Conservation (phyloP, 129 eudicot genomes). For the Rutidosis leptorrhynchoides region DNA sequence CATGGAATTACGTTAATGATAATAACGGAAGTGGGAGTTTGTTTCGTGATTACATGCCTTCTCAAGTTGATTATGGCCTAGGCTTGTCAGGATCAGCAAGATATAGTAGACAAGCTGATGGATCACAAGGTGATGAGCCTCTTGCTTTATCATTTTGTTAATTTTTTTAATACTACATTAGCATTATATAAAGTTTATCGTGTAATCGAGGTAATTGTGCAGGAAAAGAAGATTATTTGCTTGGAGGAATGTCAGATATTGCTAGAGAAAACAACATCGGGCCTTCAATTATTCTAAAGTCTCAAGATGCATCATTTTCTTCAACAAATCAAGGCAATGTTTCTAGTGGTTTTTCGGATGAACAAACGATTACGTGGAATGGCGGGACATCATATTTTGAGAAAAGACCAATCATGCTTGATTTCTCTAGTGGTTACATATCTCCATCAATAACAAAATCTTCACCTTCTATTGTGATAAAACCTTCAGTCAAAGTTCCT, state of each 20-base stretch:
- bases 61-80: conserved; percentile 52
- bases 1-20: conserved; percentile 4
- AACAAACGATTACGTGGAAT: conserved; percentile 22
- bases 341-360: conserved; percentile 32
- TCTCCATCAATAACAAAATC: conserved; percentile 33
- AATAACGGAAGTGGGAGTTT: conserved; percentile 8
- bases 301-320: conserved; percentile 30
- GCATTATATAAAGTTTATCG: neutral
- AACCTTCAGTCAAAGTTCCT: conserved; percentile 29
- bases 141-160: neutral
- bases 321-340: conserved; percentile 16
- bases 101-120: conserved; percentile 34
- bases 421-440: conserved; percentile 21
- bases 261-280: conserved; percentile 39
- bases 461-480: conserved; percentile 39
- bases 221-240: conserved; percentile 32
- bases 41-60: conserved; percentile 31
- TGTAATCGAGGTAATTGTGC: neutral
- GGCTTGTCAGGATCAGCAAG: conserved; percentile 39
- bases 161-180: neutral
- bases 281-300: conserved; percentile 18
- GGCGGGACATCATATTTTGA: conserved; percentile 28
- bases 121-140: conserved; percentile 30
- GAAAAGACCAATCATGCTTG: conserved; percentile 35
- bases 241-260: conserved; percentile 21